Conservation (phyloP, 1,284 basidiomycete genomes). For the Ustilago sp. region DNA sequence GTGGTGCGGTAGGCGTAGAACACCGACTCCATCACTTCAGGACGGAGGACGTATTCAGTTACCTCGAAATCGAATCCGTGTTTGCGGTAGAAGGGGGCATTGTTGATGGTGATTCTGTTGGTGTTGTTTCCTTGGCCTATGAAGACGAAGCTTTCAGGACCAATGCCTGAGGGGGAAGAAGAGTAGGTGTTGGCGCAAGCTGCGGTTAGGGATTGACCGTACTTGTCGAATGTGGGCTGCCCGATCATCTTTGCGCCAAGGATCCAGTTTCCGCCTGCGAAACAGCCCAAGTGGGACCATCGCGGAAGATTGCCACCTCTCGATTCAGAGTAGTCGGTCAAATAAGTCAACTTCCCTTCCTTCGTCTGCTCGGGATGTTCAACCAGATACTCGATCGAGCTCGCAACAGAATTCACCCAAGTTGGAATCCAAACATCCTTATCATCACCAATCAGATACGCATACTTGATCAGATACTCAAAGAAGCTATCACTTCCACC, state of each 20-base stretch:
- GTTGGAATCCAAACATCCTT: slow-evolving; percentile 46
- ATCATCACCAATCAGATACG: slow-evolving; percentile 50
- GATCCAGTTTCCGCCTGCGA: slow-evolving; percentile 61
- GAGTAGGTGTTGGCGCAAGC: slow-evolving; percentile 56
- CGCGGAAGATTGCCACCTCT: slow-evolving; percentile 50
- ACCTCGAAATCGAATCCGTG: slow-evolving; percentile 56
- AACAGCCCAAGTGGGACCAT: slow-evolving; percentile 61
- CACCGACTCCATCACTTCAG: slow-evolving; percentile 63
- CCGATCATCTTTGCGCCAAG: slow-evolving; percentile 58
- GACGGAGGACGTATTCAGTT: slow-evolving; percentile 56
- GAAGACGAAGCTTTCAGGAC: slow-evolving; percentile 59
- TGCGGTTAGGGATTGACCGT: slow-evolving; percentile 53
- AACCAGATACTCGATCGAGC: slow-evolving; percentile 52
- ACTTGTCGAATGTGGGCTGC: slow-evolving; percentile 33
- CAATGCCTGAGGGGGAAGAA: slow-evolving; percentile 55
- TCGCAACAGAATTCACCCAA: slow-evolving; percentile 53
- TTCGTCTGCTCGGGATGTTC: slow-evolving; percentile 42
- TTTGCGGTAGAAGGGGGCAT: slow-evolving; percentile 42
- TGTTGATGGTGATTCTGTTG: slow-evolving; percentile 44
- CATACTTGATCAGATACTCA: slow-evolving; percentile 64
- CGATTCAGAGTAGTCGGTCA: slow-evolving; percentile 49
- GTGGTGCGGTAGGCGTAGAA: slow-evolving; percentile 59
- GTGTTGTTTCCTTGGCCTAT: slow-evolving; percentile 36
- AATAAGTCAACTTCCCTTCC: slow-evolving; percentile 36
- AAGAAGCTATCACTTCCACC: slow-evolving; percentile 63